These are phyloP conservation scores for Candida ponderosae DNA, from an alignment of 805 yeast species.

Conservation along the genomic window DNA sequence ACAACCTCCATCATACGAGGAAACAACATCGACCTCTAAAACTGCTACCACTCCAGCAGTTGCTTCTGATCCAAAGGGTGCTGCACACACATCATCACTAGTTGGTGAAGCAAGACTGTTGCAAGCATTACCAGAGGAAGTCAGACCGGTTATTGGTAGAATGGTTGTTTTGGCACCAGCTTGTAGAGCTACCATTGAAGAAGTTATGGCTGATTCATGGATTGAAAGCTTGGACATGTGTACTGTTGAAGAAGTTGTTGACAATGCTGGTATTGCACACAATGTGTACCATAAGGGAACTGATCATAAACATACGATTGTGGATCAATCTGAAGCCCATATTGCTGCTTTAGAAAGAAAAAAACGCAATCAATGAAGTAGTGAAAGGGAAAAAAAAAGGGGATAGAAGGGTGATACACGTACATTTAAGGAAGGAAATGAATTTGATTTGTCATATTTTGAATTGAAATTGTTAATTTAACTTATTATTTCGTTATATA, in stretches of 20 bases:
- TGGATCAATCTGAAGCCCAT: conserved; percentile 91
- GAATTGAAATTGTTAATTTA: too few species aligned
- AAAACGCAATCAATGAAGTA: conserved; percentile 37
- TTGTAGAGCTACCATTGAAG: conserved; percentile 74
- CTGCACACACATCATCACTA: conserved; percentile 53
- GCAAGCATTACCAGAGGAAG: conserved; percentile 63
- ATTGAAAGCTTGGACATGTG: conserved; percentile 60
- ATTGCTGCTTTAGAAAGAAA: conserved; percentile 88
- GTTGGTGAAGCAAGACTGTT: conserved; percentile 68
- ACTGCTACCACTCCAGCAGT: conserved; percentile 6
- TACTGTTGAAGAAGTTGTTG: conserved; percentile 39
- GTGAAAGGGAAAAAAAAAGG: too few species aligned
- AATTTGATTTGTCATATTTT: too few species aligned
- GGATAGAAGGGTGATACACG: too few species aligned
- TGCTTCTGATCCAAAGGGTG: conserved; percentile 17
- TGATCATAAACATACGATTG: conserved; percentile 79
- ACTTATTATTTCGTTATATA: too few species aligned
- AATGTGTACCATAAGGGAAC: conserved; percentile 33
- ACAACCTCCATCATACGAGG: conserved; percentile 21
- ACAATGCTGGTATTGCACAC: conserved; percentile 27
- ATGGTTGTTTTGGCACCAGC: conserved; percentile 87
- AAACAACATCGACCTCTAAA: conserved; percentile 8
- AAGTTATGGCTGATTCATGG: conserved; percentile 70
- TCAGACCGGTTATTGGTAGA: conserved; percentile 56
- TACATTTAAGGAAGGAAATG: too few species aligned